Conservation (phyloP, 148 eudicot genomes). For the Polygonum aviculare region DNA sequence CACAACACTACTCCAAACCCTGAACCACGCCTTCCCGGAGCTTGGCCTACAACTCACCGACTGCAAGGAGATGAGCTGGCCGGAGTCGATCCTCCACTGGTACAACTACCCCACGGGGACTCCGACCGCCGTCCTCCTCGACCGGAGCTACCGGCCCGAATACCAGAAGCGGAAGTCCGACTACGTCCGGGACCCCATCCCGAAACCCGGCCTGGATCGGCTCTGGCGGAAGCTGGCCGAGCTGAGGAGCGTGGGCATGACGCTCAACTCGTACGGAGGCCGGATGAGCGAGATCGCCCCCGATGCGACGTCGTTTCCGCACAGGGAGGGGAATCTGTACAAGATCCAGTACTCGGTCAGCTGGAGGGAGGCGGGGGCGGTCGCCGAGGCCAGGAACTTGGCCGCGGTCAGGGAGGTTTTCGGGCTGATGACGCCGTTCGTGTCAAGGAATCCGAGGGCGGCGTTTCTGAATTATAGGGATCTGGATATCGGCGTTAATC, state of each 20-base stretch:
- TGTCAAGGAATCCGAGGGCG: constrained; percentile 35
- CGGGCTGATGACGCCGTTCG: constrained; percentile 28
- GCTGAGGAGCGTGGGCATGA: constrained; percentile 14
- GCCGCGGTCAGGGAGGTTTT: constrained; percentile 23
- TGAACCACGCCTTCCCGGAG: constrained; percentile 26
- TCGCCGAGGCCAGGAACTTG: constrained; percentile 13
- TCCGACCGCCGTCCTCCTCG: constrained; percentile 12
- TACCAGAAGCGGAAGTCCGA: constrained; percentile 41
- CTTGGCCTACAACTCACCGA: constrained; percentile 25
- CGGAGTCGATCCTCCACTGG: constrained; percentile 25
- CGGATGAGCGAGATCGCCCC: constrained; percentile 29
- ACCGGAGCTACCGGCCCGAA: constrained; percentile 11
- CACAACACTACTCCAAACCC: constrained; percentile 8
- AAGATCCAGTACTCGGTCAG: constrained; percentile 35
- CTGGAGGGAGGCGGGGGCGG: constrained; percentile 26
- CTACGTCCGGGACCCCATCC: constrained; percentile 29
- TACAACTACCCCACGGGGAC: constrained; percentile 19
- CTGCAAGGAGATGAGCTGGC: constrained; percentile 42
- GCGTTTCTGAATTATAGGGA: constrained; percentile 42
- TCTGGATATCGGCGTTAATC: constrained; percentile 29
- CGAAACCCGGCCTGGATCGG: constrained; percentile 22
- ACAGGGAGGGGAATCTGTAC: constrained; percentile 31
- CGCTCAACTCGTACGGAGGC: constrained; percentile 41
- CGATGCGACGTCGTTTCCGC: constrained; percentile 33
- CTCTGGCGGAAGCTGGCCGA: constrained; percentile 27